These are phyloP conservation scores for Ceratocystis smalleyi DNA, from an alignment of 2,329 filamentous ascomycete species.

Conservation along the genomic window DNA sequence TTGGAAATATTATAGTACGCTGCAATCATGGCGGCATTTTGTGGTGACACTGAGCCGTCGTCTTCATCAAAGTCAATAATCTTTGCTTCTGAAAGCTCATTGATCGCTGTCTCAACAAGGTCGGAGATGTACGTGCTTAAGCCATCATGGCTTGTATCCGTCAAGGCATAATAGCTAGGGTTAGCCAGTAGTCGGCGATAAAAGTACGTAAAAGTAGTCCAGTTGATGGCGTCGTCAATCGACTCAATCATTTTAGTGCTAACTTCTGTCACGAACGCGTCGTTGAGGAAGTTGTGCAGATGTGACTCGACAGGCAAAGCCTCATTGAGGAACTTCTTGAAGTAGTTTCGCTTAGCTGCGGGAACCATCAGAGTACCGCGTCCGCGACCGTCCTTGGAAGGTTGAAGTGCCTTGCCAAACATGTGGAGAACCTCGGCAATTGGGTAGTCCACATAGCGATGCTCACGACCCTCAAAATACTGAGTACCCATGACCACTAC, in stretches of 20 bases:
- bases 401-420: conserved; percentile 82
- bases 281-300: conserved; percentile 77
- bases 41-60: conserved; percentile 72
- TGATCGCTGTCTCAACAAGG: conserved; percentile 80
- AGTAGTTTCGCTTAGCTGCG: conserved; percentile 87
- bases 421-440: conserved; percentile 91
- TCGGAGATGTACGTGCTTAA: conserved; percentile 91
- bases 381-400: conserved; percentile 61
- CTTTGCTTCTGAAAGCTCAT: conserved; percentile 80
- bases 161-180: conserved; percentile 87
- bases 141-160: conserved; percentile 76
- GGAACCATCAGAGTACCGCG: conserved; percentile 95
- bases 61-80: conserved; percentile 93
- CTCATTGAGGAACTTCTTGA: conserved; percentile 96
- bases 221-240: conserved; percentile 93
- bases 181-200: conserved; percentile 90
- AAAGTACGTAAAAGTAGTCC: conserved; percentile 97
- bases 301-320: conserved; percentile 91
- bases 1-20: conserved; percentile 99
- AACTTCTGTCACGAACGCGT: conserved; percentile 93
- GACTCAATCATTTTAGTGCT: conserved; percentile 92
- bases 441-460: conserved; percentile 92
- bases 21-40: conserved; percentile 95
- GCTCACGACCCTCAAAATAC: conserved; percentile 90
- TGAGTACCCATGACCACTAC: conserved; percentile 97